Conservation (phyloP, 202 grass and related monocot genomes). For the Bolboschoenoplectus hybrid region DNA sequence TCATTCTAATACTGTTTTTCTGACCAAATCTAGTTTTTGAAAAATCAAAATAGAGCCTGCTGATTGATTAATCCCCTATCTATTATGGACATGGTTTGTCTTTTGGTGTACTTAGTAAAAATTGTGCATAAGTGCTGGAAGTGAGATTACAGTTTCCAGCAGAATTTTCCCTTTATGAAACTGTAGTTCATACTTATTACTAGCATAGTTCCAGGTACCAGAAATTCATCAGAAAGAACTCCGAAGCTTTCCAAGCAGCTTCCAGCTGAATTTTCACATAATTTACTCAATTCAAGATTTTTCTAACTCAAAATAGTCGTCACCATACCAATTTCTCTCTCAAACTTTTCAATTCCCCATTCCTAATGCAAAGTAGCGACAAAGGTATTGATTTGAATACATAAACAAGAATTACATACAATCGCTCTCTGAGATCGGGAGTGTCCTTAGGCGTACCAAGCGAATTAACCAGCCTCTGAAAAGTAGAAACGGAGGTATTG, state of each 20-base stretch:
- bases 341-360: background rate
- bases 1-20: background rate
- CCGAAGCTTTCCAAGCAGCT: background rate
- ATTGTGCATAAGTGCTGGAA: slow-evolving; percentile 1
- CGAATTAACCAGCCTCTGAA: slow-evolving; percentile 93
- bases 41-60: background rate
- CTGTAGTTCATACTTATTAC: background rate
- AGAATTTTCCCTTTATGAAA: background rate
- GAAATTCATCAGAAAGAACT: background rate
- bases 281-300: background rate
- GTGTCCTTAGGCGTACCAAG: slow-evolving; percentile 97
- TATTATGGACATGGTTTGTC: background rate
- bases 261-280: background rate
- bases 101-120: slow-evolving; percentile 18
- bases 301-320: background rate
- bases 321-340: background rate
- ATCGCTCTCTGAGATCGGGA: slow-evolving; percentile 81
- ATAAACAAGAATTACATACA: slow-evolving; percentile 48
- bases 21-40: background rate
- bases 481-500: slow-evolving; percentile 78
- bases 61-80: background rate
- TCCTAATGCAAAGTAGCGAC: background rate
- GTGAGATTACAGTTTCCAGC: background rate
- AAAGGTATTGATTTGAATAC: background rate
- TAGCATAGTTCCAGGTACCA: slow-evolving; percentile 7